phyloP scores from a whole-genome alignment of 1,284 basidiomycete genomes.

The Caloboletus inedulis region DNA sequence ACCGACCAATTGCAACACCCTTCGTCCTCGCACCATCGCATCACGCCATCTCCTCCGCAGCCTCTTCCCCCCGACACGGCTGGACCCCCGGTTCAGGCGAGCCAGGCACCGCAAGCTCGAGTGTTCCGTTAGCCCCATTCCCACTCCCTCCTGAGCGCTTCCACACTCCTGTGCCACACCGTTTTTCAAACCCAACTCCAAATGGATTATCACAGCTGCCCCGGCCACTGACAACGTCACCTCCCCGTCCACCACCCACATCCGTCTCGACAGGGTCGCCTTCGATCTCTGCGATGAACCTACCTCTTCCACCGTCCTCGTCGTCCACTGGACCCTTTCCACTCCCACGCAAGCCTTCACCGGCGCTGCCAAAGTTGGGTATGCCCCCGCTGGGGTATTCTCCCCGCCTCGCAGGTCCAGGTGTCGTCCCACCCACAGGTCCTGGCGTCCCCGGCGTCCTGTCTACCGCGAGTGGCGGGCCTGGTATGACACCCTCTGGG shows the following conservation, averaged over 20 bases:
- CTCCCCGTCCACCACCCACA: slow-evolving; percentile 21
- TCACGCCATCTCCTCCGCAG: slow-evolving; percentile 21
- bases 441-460: slow-evolving; percentile 26
- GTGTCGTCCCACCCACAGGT: slow-evolving; percentile 28
- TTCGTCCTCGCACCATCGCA: slow-evolving; percentile 36
- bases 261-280: slow-evolving; percentile 18
- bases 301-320: slow-evolving; percentile 16
- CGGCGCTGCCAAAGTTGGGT: slow-evolving; percentile 28
- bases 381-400: slow-evolving; percentile 29
- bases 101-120: slow-evolving; percentile 15
- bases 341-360: slow-evolving; percentile 26
- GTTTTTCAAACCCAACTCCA: slow-evolving; percentile 22
- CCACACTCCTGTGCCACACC: slow-evolving; percentile 30
- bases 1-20: slow-evolving; percentile 32
- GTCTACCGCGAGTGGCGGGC: slow-evolving; percentile 15
- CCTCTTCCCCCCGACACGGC: slow-evolving; percentile 29
- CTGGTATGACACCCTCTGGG: slow-evolving; percentile 23
- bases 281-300: slow-evolving; percentile 14
- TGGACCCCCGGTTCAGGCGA: slow-evolving; percentile 28
- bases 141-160: slow-evolving; percentile 25
- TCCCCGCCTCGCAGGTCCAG: slow-evolving; percentile 30
- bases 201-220: slow-evolving; percentile 24
- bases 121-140: slow-evolving; percentile 13
- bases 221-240: slow-evolving; percentile 30
- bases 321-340: slow-evolving; percentile 23